Evolutionary conservation across 495 filamentous ascomycete species (phyloP), one percentile per base, ranked within the genome.

Genomic region (Penicillium simplicissimum): DNA sequence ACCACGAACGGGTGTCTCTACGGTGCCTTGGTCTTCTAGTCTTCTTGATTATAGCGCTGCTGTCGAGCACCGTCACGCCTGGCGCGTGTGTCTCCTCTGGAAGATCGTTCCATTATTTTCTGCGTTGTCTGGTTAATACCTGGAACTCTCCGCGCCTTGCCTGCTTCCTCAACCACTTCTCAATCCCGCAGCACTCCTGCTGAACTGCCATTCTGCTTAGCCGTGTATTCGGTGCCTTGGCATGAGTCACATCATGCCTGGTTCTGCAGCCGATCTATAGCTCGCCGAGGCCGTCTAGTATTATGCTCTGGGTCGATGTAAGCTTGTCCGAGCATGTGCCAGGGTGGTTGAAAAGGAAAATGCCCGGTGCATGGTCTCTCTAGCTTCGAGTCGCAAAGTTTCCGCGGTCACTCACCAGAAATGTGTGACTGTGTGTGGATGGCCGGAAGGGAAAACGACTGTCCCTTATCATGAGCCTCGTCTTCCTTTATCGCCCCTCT

Each of bases 121-220:
- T 61, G 49, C 34, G 14, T 28, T 64, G 23, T 40, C 42, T 47
- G 19, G 23, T 61, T 61, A 19, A 64, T 59, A 45, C 11, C 21
- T 49, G 57, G 59, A 58, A 45, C 56, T 38, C 59, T 48, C 60
- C 63, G 65, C 62, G 57, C 51, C 56, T 42, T 38, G 55, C 56
- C 54, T 40, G 38, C 55, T 61, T 13, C 9, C 17, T 35, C 49
- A 33, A 33, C 23, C 21, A 37, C 53, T 28, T 35, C 57, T 62
- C 56, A 47, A 59, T 57, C 57, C 15, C 45, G 48, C 36, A 17
- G 45, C 33, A 33, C 48, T 58, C 35, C 58, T 10, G 36, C 33
- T 35, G 33, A 61, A 53, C 38, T 38, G 35, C 21, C 14, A 31
- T 37, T 38, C 25, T 59, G 49, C 58, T 63, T 59, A 42, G 47